phyloP scores from a whole-genome alignment of 805 yeast genomes.

The Suhomyces prunicola region DNA sequence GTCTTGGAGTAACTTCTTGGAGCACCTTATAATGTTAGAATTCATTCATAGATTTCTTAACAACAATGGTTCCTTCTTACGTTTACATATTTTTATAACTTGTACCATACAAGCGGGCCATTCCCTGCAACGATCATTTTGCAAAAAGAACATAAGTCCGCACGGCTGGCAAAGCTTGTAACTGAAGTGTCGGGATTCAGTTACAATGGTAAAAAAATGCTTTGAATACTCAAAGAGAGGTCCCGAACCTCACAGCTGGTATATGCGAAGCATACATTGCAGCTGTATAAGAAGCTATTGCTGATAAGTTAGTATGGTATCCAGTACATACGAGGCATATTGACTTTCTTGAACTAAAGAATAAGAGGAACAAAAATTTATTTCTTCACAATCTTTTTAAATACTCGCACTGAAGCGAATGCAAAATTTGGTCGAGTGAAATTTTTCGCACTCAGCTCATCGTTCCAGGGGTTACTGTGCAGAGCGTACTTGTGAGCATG shows the following conservation, averaged over 20 bases:
- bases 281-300: neutral
- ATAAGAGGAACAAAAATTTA: neutral
- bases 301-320: slow-evolving; percentile 5
- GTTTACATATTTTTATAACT: neutral
- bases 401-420: neutral
- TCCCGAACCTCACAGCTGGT: slow-evolving; percentile 62
- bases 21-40: slow-evolving; percentile 58
- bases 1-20: slow-evolving; percentile 99
- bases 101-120: neutral
- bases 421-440: neutral
- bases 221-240: slow-evolving; percentile 44
- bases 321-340: slow-evolving; percentile 61
- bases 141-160: neutral
- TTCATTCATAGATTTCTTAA: neutral
- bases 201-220: slow-evolving; percentile 37
- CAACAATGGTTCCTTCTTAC: neutral
- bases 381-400: neutral
- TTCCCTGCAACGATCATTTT: neutral
- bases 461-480: neutral
- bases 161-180: slow-evolving; percentile 27
- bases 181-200: slow-evolving; percentile 92
- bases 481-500: neutral
- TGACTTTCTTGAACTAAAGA: slow-evolving; percentile 25
- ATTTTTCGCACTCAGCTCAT: neutral
- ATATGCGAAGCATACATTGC: neutral